Base-by-base conservation (phyloP, 371 early-diverging fungal genomes). In the Mortierella sp. region DNA sequence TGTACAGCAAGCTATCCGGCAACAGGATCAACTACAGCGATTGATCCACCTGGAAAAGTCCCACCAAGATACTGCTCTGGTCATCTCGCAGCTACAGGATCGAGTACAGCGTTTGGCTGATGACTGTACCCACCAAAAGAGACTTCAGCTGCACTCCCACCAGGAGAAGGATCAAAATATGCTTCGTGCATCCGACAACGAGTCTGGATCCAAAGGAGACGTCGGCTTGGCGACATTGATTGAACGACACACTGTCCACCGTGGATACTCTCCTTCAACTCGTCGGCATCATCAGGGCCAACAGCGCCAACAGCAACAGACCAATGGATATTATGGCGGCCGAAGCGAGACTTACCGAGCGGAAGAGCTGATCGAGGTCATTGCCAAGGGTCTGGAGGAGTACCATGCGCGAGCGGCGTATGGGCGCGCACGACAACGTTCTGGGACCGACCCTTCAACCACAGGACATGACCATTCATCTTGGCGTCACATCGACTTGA, bases 21-120 rank as follows among this genome's bases (percentile, higher is more conserved):
- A 74, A 60, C 77, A 56, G 49, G 75, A 81, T 74, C 81, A 77
- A 43, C 24, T 24, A 1, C 74, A 58, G 46, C 74, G 82, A 21
- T 63, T 82, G 46, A 70, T 27, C 54, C 72, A 68, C 6, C 49
- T 82, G 48, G 82, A 82, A 38, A 60, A 60, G 58, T 78, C 75
- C 21, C 55, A 71, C 73, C 44, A 24, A 7, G 72, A 75, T 63
- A 56, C 75, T 43, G 75, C 72, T 55, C 48, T 68, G 18, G 41
- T 71, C 27, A 60, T 82, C 41, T 74, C 78, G 21, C 82, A 78
- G 75, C 68, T 82, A 49, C 78, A 82, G 70, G 75, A 78, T 21
- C 74, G 75, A 72, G 75, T 82, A 18, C 78, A 75, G 48, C 49
- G 32, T 16, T 58, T 78, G 18, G 1, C 58, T 65, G 32, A 63